These are phyloP conservation scores for Pichia sp. DNA, from an alignment of 1,139 yeast species.

Conservation along the genomic window DNA sequence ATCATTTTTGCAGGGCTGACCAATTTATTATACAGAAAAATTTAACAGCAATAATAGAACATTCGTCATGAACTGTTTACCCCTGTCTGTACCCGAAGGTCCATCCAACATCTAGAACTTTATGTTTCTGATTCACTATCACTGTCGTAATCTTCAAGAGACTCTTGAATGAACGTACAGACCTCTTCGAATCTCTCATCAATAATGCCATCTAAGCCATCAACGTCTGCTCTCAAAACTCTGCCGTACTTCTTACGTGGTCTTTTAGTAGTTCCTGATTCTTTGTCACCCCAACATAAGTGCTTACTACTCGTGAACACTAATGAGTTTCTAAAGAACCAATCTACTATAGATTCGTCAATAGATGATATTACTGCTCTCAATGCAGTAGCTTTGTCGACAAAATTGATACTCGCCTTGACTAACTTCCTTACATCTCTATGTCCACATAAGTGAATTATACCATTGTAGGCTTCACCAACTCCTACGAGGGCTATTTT, in stretches of 20 bases:
- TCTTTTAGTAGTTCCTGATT: slow-evolving; percentile 36
- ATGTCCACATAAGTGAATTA: slow-evolving; percentile 84
- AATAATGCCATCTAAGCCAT: slow-evolving; percentile 69
- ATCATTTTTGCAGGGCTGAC: too few species aligned
- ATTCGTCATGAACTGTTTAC: too few species aligned
- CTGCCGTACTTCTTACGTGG: slow-evolving; percentile 91
- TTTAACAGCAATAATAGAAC: too few species aligned
- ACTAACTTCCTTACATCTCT: slow-evolving; percentile 60
- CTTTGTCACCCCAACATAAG: slow-evolving; percentile 62
- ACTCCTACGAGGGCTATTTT: slow-evolving; percentile 78
- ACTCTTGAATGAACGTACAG: slow-evolving; percentile 72
- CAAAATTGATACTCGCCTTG: slow-evolving; percentile 66
- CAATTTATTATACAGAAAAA: too few species aligned
- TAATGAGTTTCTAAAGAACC: slow-evolving; percentile 85
- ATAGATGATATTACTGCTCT: slow-evolving; percentile 77
- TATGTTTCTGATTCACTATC: slow-evolving; percentile 23
- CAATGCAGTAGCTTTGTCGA: slow-evolving; percentile 51
- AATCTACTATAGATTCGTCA: slow-evolving; percentile 83
- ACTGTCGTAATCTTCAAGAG: slow-evolving; percentile 48
- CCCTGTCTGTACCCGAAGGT: too few species aligned
- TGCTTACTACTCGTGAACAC: slow-evolving; percentile 72
- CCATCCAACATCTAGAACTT: background rate
- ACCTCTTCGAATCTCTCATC: slow-evolving; percentile 84
- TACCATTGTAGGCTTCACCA: slow-evolving; percentile 85
- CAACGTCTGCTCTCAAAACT: slow-evolving; percentile 64